Conservation (phyloP, 108 stramenopile species). For the Stephanodiscus triporus region DNA sequence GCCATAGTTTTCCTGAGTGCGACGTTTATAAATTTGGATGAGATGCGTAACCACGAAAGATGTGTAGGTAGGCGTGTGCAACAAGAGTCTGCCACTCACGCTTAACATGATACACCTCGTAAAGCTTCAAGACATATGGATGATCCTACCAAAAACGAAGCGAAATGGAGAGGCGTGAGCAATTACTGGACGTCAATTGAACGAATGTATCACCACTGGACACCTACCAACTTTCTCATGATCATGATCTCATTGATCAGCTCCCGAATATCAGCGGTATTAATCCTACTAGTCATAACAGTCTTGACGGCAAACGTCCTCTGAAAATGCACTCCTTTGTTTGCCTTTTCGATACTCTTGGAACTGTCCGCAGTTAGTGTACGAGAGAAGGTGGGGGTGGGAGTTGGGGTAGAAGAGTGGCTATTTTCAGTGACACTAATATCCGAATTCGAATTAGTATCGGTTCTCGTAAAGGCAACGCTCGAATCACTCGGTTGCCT, state of each 20-base stretch:
- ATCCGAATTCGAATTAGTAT: conserved; percentile 6
- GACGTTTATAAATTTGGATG: neutral
- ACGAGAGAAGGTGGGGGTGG: neutral
- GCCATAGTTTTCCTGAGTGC: conserved; percentile 55
- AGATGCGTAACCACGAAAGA: neutral
- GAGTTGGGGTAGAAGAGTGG: neutral
- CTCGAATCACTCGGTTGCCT: neutral
- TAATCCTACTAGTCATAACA: conserved; percentile 52
- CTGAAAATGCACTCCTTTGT: conserved; percentile 54
- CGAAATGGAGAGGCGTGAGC: conserved; percentile 1
- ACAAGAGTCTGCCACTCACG: conserved; percentile 55
- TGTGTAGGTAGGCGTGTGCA: neutral
- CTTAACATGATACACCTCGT: conserved; percentile 69
- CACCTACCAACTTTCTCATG: conserved; percentile 55
- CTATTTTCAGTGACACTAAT: neutral
- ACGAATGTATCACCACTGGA: neutral
- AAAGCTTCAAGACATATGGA: conserved; percentile 81
- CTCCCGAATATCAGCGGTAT: conserved; percentile 48
- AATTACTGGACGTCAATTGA: neutral
- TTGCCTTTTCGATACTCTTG: conserved; percentile 4
- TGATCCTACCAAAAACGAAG: conserved; percentile 47
- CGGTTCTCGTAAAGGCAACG: neutral
- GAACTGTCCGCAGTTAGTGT: conserved; percentile 5
- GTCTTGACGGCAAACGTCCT: conserved; percentile 59
- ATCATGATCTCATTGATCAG: conserved; percentile 59